These are phyloP conservation scores for Cutaneotrichosporon cyanovorans DNA, from an alignment of 1,284 basidiomycete species.

Conservation along the genomic window DNA sequence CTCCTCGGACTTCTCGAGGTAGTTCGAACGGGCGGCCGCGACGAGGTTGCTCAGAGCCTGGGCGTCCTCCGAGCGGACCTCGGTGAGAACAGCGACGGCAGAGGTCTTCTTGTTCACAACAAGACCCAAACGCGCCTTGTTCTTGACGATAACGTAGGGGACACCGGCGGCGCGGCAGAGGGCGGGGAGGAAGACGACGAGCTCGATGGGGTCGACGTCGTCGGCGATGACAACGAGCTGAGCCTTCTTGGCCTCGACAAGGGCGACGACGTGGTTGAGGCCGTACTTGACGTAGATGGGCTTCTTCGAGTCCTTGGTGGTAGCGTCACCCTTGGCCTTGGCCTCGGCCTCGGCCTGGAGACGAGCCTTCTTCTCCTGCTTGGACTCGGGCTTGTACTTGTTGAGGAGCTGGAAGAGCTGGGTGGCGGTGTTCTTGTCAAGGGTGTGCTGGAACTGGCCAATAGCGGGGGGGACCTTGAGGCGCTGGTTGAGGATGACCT, in stretches of 20 bases:
- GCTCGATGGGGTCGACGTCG: constrained; percentile 97
- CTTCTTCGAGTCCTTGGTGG: constrained; percentile 69
- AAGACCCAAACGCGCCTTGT: constrained; percentile 86
- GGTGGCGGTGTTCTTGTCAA: constrained; percentile 99
- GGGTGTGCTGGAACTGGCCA: constrained; percentile 93
- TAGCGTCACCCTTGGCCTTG: constrained; percentile 52
- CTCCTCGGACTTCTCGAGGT: constrained; percentile 94
- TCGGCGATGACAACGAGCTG: constrained; percentile 93
- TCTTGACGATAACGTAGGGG: constrained; percentile 92
- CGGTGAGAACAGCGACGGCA: constrained; percentile 81
- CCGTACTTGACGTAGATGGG: constrained; percentile 95
- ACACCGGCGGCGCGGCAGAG: constrained; percentile 99
- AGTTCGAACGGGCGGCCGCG: constrained; percentile 94
- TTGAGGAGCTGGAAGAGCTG: constrained; percentile 97
- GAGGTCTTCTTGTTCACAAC: constrained; percentile 78
- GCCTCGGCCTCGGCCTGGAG: constrained; percentile 69
- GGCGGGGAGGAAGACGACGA: constrained; percentile 95
- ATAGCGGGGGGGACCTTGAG: constrained; percentile 98
- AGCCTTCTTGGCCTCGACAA: constrained; percentile 97
- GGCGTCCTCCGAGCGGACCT: constrained; percentile 89
- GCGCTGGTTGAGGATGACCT: constrained; percentile 96
- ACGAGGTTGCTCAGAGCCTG: constrained; percentile 88
- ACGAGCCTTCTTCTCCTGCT: constrained; percentile 97
- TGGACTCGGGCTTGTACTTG: constrained; percentile 66
- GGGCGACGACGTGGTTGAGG: constrained; percentile 91